phyloP scores from a whole-genome alignment of 306 rosid genomes.

The Castanopsis chinensis region DNA sequence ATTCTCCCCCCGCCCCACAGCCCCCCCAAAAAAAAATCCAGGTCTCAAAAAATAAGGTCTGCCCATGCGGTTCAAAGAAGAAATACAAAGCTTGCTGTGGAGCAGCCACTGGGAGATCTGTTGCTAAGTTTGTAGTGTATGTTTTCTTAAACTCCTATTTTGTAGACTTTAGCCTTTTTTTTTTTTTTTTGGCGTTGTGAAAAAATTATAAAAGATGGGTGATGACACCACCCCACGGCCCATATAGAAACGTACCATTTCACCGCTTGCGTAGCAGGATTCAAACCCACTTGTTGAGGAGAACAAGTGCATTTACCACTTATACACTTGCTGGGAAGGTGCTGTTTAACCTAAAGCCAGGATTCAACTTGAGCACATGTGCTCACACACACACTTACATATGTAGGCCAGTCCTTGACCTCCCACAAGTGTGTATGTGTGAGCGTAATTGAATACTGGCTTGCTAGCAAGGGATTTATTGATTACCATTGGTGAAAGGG shows the following conservation, averaged over 20 bases:
- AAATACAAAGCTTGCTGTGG: constrained; percentile 84
- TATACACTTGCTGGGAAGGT: no score
- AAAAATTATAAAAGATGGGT: no score
- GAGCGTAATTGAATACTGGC: neutral
- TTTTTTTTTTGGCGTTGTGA: neutral
- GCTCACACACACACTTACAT: neutral
- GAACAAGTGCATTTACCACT: no score
- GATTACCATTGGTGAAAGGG: neutral
- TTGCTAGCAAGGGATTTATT: neutral
- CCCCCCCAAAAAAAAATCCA: neutral
- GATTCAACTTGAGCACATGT: neutral
- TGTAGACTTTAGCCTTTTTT: neutral
- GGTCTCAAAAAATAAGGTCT: constrained; percentile 64
- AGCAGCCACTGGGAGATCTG: constrained; percentile 44
- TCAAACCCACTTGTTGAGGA: no score
- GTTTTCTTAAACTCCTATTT: constrained; percentile 28
- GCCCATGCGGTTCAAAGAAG: constrained; percentile 82
- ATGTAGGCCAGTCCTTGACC: neutral
- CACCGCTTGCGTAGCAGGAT: no score
- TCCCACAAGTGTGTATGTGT: neutral
- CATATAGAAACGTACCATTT: no score
- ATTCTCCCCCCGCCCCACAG: neutral
- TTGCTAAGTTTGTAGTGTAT: constrained; percentile 51
- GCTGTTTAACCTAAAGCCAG: no score
- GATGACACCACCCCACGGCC: no score